A percentile compares a stretch with the other conserved stretches of the same genome.
These are phyloP conservation scores for Dissophora ornata DNA, from an alignment of 192 early-diverging fungal genomes.

Conservation along the genomic window DNA sequence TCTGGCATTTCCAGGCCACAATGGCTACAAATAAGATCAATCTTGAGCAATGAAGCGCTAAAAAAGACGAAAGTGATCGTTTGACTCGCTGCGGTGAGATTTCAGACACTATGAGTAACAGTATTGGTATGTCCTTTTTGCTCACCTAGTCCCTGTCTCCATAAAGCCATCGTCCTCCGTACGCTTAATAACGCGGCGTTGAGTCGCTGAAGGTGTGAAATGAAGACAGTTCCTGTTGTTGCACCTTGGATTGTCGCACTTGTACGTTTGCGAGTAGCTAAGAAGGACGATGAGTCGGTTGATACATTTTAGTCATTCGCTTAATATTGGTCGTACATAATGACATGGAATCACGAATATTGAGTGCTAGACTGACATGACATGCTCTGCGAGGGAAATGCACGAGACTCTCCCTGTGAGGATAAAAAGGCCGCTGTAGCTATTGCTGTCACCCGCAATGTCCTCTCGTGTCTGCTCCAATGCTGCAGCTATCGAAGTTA, in stretches of 20 bases:
- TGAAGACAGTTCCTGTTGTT: slow-evolving; percentile 51
- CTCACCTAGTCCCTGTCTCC: slow-evolving; percentile 49
- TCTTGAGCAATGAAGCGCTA: slow-evolving; percentile 37
- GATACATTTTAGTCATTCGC: too few relatives aligned
- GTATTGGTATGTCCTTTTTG: background rate
- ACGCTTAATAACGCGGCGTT: slow-evolving; percentile 45
- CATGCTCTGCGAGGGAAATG: slow-evolving; percentile 23
- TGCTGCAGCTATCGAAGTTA: slow-evolving; percentile 6
- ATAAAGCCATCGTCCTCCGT: slow-evolving; percentile 46
- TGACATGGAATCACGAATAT: background rate
- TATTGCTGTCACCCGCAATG: background rate
- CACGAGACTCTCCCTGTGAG: slow-evolving; percentile 13
- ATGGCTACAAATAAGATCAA: slow-evolving; percentile 45
- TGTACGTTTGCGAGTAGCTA: slow-evolving; percentile 52
- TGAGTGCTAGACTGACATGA: slow-evolving; percentile 37
- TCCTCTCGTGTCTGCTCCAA: slow-evolving; percentile 11
- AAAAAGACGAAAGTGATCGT: too few relatives aligned
- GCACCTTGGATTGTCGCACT: slow-evolving; percentile 40
- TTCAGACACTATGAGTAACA: too few relatives aligned
- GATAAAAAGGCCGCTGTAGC: slow-evolving; percentile 16
- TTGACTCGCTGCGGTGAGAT: too few relatives aligned
- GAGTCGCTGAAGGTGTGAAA: slow-evolving; percentile 15
- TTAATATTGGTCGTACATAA: too few relatives aligned
- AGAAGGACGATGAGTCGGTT: too few relatives aligned
- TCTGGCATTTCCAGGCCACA: slow-evolving; percentile 47